Evolutionary conservation across 2,329 filamentous ascomycete species (phyloP).

Genomic region (Aspergillus sp.): DNA sequence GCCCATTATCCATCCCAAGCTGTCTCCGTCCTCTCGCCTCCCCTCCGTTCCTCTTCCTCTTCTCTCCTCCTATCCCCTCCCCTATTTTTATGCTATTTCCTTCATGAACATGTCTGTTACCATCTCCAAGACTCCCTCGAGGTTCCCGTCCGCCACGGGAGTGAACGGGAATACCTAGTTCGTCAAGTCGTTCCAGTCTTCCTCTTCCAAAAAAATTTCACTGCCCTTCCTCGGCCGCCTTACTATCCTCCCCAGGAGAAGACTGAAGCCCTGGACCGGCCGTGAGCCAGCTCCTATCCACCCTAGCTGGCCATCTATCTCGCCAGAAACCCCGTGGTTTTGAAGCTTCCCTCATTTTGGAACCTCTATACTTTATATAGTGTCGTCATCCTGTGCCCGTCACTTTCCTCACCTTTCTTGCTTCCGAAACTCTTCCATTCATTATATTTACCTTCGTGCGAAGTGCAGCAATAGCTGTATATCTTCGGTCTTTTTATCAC

Average conservation of each 20-base stretch:
- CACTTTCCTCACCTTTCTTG: conserved; percentile 11
- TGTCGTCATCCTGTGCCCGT: conserved; percentile 12
- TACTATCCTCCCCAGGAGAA: conserved; percentile 12
- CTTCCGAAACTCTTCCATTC: conserved; percentile 13
- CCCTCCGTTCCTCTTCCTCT: conserved; percentile 23
- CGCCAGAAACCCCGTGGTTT: conserved; percentile 11
- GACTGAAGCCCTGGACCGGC: conserved; percentile 16
- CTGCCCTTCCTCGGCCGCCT: conserved; percentile 27
- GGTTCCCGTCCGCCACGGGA: conserved; percentile 46
- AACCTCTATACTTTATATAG: conserved; percentile 15
- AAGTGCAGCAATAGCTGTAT: conserved; percentile 11
- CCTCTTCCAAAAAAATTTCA: conserved; percentile 24
- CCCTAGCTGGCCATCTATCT: conserved; percentile 9
- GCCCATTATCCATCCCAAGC: conserved; percentile 26
- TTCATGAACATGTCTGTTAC: conserved; percentile 38
- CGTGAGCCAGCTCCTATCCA: conserved; percentile 16
- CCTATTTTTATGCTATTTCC: conserved; percentile 24
- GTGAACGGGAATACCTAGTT: conserved; percentile 45
- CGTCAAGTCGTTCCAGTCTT: conserved; percentile 15
- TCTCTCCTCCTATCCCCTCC: conserved; percentile 23
- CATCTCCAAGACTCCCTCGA: conserved; percentile 30
- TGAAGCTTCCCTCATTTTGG: conserved; percentile 13
- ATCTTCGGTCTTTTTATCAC: conserved; percentile 3
- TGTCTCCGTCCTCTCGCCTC: conserved; percentile 20
- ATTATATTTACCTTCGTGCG: conserved; percentile 18